Percentiles rank a stretch among this genome's conserved stretches.
These are phyloP conservation scores for Podaxis pistillaris DNA, from an alignment of 768 basidiomycete species.

Conservation along the genomic window DNA sequence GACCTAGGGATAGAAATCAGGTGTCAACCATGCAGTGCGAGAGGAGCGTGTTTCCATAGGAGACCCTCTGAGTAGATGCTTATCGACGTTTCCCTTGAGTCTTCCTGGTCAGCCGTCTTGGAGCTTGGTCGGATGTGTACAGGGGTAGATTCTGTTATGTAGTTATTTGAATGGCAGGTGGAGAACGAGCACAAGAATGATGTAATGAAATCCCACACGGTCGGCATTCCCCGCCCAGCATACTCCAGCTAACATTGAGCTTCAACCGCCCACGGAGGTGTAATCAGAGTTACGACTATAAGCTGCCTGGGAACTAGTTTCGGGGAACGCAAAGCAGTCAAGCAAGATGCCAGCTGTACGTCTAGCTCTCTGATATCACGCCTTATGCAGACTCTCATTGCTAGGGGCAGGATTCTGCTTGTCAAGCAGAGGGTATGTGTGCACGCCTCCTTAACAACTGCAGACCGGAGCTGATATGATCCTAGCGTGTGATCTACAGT, in stretches of 20 bases:
- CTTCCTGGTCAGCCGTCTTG: background rate
- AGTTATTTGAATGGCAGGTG: background rate
- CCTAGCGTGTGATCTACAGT: slow-evolving; percentile 62
- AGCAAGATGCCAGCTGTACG: background rate
- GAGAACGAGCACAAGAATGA: background rate
- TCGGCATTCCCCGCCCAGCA: background rate
- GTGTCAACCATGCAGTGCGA: background rate
- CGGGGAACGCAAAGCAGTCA: background rate
- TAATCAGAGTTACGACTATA: too few species aligned
- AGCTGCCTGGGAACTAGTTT: background rate
- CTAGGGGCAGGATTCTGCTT: slow-evolving; percentile 22
- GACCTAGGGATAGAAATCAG: background rate
- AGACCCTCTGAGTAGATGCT: background rate
- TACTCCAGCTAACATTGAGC: background rate
- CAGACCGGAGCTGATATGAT: background rate
- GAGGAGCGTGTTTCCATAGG: background rate
- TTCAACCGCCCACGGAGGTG: too few species aligned
- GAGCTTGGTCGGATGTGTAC: background rate
- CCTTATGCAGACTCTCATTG: slow-evolving; percentile 17
- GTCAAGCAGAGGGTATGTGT: slow-evolving; percentile 28
- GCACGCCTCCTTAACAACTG: background rate
- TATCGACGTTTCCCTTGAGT: background rate
- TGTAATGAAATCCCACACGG: background rate
- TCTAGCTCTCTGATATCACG: background rate
- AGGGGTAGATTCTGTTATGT: background rate